Conservation (phyloP, 2,329 filamentous ascomycete species). For the Gaeumannomyces sp. region DNA sequence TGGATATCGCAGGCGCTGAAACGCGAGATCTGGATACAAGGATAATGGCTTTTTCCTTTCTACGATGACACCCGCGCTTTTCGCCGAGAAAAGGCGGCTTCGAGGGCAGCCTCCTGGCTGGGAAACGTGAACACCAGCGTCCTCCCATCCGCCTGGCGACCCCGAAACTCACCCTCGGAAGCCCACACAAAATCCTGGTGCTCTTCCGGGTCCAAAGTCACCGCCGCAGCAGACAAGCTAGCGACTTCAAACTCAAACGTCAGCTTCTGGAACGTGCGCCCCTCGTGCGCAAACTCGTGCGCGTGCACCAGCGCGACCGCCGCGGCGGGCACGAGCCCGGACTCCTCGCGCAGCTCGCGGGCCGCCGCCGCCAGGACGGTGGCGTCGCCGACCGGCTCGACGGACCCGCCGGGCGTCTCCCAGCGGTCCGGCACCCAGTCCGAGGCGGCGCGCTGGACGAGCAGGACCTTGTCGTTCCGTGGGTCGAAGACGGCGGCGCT, state of each 20-base stretch:
- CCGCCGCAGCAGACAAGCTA: slow-evolving; percentile 8
- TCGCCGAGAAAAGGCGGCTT: slow-evolving; percentile 14
- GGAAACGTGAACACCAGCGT: slow-evolving; percentile 10
- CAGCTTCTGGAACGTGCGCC: slow-evolving; percentile 16
- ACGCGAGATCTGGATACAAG: too few species aligned
- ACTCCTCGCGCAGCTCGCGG: slow-evolving; percentile 43
- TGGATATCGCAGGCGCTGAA: too few species aligned
- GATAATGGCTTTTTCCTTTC: too few species aligned
- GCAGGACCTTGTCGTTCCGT: slow-evolving; percentile 28
- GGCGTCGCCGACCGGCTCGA: slow-evolving; percentile 32
- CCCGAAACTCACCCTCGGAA: slow-evolving; percentile 29
- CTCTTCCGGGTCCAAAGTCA: slow-evolving; percentile 34
- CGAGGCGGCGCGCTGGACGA: slow-evolving; percentile 38
- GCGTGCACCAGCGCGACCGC: slow-evolving; percentile 25
- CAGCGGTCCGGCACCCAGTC: slow-evolving; percentile 40
- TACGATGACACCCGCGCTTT: too few species aligned
- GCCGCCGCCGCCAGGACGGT: slow-evolving; percentile 37
- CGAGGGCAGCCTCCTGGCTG: slow-evolving; percentile 31
- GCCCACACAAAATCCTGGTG: slow-evolving; percentile 35
- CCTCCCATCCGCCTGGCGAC: slow-evolving; percentile 21
- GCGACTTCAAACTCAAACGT: slow-evolving; percentile 31
- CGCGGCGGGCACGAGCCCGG: slow-evolving; percentile 29
- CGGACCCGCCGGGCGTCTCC: slow-evolving; percentile 44
- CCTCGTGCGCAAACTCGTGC: slow-evolving; percentile 12
- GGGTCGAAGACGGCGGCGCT: slow-evolving; percentile 30